Evolutionary conservation across 2,329 filamentous ascomycete species (phyloP).

Genomic region (Alternaria gaisen): DNA sequence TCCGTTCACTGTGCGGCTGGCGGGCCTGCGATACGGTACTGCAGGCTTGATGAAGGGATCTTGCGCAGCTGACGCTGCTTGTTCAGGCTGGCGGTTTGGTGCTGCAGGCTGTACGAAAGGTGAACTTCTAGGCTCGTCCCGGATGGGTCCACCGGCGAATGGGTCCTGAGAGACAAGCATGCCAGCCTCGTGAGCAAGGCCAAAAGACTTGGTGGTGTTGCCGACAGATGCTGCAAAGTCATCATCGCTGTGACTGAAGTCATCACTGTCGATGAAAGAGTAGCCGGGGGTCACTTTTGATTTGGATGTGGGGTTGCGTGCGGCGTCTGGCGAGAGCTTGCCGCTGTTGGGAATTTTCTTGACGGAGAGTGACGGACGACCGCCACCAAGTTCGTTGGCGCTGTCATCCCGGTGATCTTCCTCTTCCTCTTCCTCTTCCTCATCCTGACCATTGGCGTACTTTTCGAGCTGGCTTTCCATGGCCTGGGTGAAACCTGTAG

Average conservation of each 20-base stretch:
- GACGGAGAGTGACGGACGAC: conserved; percentile 1
- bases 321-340: conserved; percentile 14
- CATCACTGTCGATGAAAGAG: conserved; percentile 32
- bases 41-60: conserved; percentile 11
- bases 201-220: conserved; percentile 48
- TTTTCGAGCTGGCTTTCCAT: conserved; percentile 41
- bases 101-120: conserved; percentile 9
- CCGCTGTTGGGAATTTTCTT: conserved; percentile 10
- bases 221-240: conserved; percentile 31
- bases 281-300: conserved; percentile 23
- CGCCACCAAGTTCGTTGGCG: conserved; percentile 23
- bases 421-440: conserved; percentile 21
- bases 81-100: neutral
- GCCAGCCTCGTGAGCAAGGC: conserved; percentile 44
- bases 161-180: conserved; percentile 31
- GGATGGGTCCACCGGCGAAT: conserved; percentile 7
- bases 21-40: conserved; percentile 3
- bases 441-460: conserved; percentile 35
- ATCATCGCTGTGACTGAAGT: conserved; percentile 30
- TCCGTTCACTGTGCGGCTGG: conserved; percentile 10
- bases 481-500: conserved; percentile 45
- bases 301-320: neutral
- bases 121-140: conserved; percentile 8
- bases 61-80: neutral
- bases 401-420: conserved; percentile 18